Evolutionary conservation across 371 early-diverging fungal genomes (phyloP).

Genomic region (Saksenaea vasiformis): DNA sequence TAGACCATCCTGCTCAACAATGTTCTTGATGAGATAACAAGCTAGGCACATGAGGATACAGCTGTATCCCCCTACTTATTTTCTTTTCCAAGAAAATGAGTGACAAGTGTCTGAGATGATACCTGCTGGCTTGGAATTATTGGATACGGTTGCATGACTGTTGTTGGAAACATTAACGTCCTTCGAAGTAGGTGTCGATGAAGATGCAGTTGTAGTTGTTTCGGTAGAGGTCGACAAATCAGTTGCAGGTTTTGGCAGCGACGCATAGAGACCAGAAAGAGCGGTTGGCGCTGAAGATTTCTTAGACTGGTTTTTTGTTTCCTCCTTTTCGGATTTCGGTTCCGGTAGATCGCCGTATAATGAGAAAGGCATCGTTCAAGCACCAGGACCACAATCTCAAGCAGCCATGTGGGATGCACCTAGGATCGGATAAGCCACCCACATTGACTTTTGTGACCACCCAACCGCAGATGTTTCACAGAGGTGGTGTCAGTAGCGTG

Average conservation of each 20-base stretch:
- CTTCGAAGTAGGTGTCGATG: not conserved
- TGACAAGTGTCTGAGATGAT: not conserved
- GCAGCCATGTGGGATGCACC: too few species aligned
- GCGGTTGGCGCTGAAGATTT: not conserved
- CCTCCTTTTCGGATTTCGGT: conserved; percentile 20
- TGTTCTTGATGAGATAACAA: conserved; percentile 1
- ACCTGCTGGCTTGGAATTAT: conserved; percentile 22
- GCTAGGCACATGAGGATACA: conserved; percentile 1
- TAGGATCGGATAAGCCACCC: too few species aligned
- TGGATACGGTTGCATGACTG: conserved; percentile 6
- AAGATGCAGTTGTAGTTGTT: conserved; percentile 5
- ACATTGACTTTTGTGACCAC: too few species aligned
- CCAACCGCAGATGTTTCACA: too few species aligned
- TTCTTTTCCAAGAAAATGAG: not conserved
- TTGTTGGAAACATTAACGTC: not conserved
- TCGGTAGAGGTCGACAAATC: not conserved
- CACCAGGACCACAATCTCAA: too few species aligned
- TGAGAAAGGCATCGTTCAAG: conserved; percentile 15
- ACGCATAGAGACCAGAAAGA: conserved; percentile 19
- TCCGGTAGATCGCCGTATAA: conserved; percentile 32
- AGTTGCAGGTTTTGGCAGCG: conserved; percentile 19
- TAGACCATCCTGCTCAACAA: conserved; percentile 42
- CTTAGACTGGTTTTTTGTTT: not conserved
- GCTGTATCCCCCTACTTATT: not conserved
- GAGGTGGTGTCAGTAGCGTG: too few species aligned